Conservation (phyloP, 2,329 filamentous ascomycete genomes). For the Nigrospora oryzae region DNA sequence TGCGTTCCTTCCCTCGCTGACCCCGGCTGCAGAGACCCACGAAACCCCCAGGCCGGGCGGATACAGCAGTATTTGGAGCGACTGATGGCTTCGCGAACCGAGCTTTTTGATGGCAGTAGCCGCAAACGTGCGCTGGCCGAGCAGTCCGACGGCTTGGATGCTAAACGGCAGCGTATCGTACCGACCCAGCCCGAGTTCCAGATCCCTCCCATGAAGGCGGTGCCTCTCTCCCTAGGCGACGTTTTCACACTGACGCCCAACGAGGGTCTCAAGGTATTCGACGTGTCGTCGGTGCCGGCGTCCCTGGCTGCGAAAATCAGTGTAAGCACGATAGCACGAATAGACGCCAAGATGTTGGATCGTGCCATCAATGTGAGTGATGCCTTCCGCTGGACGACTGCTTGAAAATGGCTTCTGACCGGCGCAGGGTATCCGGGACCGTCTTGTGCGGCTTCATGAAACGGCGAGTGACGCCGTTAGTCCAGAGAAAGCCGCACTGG, state of each 20-base stretch:
- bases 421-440: conserved; percentile 40
- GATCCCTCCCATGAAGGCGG: conserved; percentile 64
- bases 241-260: conserved; percentile 81
- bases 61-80: conserved; percentile 86
- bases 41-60: conserved; percentile 63
- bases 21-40: conserved; percentile 55
- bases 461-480: conserved; percentile 40
- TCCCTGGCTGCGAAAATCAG: conserved; percentile 73
- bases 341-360: conserved; percentile 61
- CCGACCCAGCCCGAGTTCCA: conserved; percentile 33
- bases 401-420: conserved; percentile 7
- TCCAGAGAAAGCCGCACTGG: conserved; percentile 50
- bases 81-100: conserved; percentile 66
- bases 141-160: conserved; percentile 63
- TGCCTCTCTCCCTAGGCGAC: conserved; percentile 71
- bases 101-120: conserved; percentile 69
- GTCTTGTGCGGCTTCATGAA: conserved; percentile 34
- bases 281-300: conserved; percentile 68
- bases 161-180: conserved; percentile 69
- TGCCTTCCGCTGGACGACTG: neutral
- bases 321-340: conserved; percentile 65
- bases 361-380: conserved; percentile 62
- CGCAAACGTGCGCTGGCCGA: conserved; percentile 71
- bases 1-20: neutral
- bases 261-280: conserved; percentile 65